Conservation (phyloP, 2,329 filamentous ascomycete genomes). For the Fonsecaea pedrosoi region DNA sequence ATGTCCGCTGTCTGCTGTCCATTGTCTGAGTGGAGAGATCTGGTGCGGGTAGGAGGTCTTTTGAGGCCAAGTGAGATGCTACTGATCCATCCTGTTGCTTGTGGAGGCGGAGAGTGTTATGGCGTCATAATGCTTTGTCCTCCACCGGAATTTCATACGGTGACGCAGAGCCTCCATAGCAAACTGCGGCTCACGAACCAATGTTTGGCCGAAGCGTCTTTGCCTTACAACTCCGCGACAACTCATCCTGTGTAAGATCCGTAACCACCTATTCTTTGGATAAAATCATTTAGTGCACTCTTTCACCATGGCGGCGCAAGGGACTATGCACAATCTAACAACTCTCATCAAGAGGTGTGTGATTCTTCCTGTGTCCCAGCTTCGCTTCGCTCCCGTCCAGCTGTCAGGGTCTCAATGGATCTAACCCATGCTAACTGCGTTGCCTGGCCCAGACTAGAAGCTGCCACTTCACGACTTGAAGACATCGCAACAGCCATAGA, state of each 20-base stretch:
- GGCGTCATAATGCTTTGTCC: background rate
- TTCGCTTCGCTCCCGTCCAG: constrained; percentile 54
- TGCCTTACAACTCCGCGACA: constrained; percentile 18
- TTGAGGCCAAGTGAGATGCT: background rate
- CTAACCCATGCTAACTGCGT: constrained; percentile 26
- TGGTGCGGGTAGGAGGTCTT: background rate
- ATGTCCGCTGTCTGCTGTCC: background rate
- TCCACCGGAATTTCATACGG: background rate
- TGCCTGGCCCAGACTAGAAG: constrained; percentile 76
- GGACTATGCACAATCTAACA: constrained; percentile 91
- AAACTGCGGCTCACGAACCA: constrained; percentile 8
- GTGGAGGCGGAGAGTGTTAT: background rate
- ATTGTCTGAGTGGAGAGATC: background rate
- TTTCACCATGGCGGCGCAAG: constrained; percentile 35
- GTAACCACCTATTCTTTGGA: constrained; percentile 19
- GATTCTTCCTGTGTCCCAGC: constrained; percentile 4
- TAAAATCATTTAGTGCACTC: constrained; percentile 8
- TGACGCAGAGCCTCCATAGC: background rate
- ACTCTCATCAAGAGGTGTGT: constrained; percentile 97
- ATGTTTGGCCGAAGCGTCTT: constrained; percentile 12
- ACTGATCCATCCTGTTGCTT: background rate
- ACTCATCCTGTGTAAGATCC: constrained; percentile 24
- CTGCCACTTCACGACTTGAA: constrained; percentile 92
- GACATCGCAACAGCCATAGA: constrained; percentile 83
- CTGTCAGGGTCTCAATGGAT: background rate